Percentiles rank a stretch among this genome's conserved stretches.
phyloP scores from a whole-genome alignment of 2,329 filamentous ascomycete genomes.

The Verticillium tricorpus region DNA sequence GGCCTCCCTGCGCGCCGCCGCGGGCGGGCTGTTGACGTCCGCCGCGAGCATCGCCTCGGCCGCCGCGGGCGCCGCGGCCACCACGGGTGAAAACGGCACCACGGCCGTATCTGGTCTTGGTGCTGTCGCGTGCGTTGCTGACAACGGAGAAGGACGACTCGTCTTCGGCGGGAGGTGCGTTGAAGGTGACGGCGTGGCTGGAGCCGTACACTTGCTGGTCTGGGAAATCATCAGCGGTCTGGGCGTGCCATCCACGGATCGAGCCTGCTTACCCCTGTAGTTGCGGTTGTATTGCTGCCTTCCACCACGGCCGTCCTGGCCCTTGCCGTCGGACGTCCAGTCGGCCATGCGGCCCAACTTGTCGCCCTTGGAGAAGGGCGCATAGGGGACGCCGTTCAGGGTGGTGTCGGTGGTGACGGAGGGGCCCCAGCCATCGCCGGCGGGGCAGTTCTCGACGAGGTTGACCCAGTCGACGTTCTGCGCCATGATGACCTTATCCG shows the following conservation, averaged over 20 bases:
- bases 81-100: constrained; percentile 81
- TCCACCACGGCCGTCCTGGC: constrained; percentile 68
- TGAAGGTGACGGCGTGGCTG: constrained; percentile 80
- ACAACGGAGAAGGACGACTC: constrained; percentile 97
- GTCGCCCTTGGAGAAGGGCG: constrained; percentile 97
- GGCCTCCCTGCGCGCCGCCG: constrained; percentile 49
- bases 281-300: constrained; percentile 88
- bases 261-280: constrained; percentile 67
- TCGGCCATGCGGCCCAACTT: constrained; percentile 99
- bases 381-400: constrained; percentile 91
- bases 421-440: constrained; percentile 84
- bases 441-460: constrained; percentile 67
- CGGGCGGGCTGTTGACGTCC: constrained; percentile 59
- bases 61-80: constrained; percentile 73
- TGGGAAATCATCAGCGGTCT: constrained; percentile 28
- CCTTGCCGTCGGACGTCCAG: constrained; percentile 91
- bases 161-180: constrained; percentile 87
- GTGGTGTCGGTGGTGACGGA: constrained; percentile 78
- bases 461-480: constrained; percentile 55
- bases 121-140: constrained; percentile 84
- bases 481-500: constrained; percentile 32
- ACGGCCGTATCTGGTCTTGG: constrained; percentile 82
- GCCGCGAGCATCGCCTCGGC: constrained; percentile 59
- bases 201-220: constrained; percentile 97
- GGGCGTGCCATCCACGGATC: not conserved